Conservation (phyloP, 192 early-diverging fungal species). For the Coemansia biformis region DNA sequence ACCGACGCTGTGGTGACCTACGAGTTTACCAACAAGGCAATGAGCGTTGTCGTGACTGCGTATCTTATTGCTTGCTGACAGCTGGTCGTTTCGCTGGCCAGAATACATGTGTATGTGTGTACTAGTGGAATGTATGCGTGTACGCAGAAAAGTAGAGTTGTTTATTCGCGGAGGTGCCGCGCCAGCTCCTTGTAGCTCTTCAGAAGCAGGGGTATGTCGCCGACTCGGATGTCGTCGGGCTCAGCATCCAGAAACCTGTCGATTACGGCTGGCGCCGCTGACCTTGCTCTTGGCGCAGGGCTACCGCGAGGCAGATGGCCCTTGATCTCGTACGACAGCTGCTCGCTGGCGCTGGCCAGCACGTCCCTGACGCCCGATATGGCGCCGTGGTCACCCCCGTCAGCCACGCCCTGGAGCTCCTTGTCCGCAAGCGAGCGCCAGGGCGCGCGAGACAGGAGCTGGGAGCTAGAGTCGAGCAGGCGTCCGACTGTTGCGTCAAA, state of each 20-base stretch:
- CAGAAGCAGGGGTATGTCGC: slow-evolving; percentile 33
- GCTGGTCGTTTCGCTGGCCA: background rate
- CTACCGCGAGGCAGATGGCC: slow-evolving; percentile 23
- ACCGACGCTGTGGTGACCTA: slow-evolving; percentile 21
- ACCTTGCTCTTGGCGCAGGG: background rate
- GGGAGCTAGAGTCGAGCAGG: slow-evolving; percentile 32
- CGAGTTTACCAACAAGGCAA: slow-evolving; percentile 23
- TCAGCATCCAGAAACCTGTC: slow-evolving; percentile 13
- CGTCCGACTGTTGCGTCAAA: slow-evolving; percentile 43
- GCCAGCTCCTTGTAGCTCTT: slow-evolving; percentile 44
- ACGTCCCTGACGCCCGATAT: slow-evolving; percentile 21
- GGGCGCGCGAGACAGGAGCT: slow-evolving; percentile 17
- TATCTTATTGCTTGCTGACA: slow-evolving; percentile 17
- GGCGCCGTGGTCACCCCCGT: slow-evolving; percentile 1
- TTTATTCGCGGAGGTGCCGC: slow-evolving; percentile 14
- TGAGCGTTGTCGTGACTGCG: slow-evolving; percentile 28
- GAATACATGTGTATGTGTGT: too few species aligned
- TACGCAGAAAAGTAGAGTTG: too few species aligned
- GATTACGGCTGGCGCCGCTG: slow-evolving; percentile 1
- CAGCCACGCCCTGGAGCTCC: slow-evolving; percentile 15
- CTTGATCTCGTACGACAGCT: slow-evolving; percentile 39
- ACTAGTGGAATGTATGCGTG: too few species aligned
- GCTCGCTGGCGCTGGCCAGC: slow-evolving; percentile 28
- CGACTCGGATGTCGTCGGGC: slow-evolving; percentile 20
- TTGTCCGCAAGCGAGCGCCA: slow-evolving; percentile 25